Evolutionary conservation across 805 yeast genomes (phyloP), one percentile per base, ranked within the genome.

Genomic region (Ogataea zsoltii): DNA sequence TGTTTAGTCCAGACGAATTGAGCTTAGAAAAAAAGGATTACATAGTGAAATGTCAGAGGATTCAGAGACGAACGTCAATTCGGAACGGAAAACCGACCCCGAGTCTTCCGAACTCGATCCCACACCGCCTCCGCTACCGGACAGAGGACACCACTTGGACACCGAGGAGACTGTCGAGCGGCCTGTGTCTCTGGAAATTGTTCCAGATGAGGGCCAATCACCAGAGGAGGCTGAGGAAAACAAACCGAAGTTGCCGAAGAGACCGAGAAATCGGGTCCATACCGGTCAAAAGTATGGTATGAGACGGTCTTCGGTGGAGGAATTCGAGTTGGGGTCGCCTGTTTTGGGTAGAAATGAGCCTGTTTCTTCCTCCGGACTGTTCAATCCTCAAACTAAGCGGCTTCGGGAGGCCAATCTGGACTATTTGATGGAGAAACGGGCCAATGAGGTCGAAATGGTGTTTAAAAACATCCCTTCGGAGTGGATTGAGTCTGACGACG

Each of bases 401-500:
- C 35, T 42, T 4, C 17, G 16, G 3, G 45, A 50, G 6, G 35
- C 17, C n/a, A 48, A 42, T 33, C 11, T 38, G 12, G 47, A 46
- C 11, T 53, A 37, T 23, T 41, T 58, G 23, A 30, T 49, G 12
- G 33, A 41, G 6, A 21, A 31, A 7, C 50, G 63, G 14, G 45
- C 47, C 7, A 16, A 31, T 1, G 52, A 51, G 16, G 53, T 61
- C 11, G 52, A 49, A 9, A 23, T 36, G 2, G 49, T 45, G 1
- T 25, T 54, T 7, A 31, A 45, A 7, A 19, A 36, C 7, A 16
- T 56, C 2, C 45, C 57, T 17, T 35, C 45, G 1, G 44, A 48
- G 4, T 35, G 49, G 35, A 17, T 46, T 2, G 35, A 55, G 3
- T 45, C 62, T 4, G 48, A 46, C 5, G 55, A 49, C 17, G 54